Base-by-base conservation (phyloP, 345 rosid species). In the Boechera divaricarpa region DNA sequence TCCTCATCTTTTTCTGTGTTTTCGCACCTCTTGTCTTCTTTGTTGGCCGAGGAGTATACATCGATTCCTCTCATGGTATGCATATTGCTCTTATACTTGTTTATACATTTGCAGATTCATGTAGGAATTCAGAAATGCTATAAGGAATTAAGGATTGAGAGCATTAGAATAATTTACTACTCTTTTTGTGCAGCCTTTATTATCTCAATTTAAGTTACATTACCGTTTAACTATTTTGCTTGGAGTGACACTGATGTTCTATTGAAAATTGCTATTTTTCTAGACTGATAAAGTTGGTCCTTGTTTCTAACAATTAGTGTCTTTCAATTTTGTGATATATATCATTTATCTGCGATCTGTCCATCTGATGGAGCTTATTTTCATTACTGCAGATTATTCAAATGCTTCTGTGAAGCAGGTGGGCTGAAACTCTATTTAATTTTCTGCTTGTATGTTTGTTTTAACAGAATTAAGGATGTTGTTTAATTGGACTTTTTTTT, bases 1-100 rank as follows among this genome's bases (percentile, higher is more conserved):
- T 86, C 52, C 77, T 91, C 45, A 77, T 82, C 39, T 74, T 91
- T 73, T 85, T 88, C 85, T 86, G 85, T 42, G 79, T 89, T 55
- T 79, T 94, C 42, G 82, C 87, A 9, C 92, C 94, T 44, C 81
- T 89, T 35, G 60, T 87, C 74, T 88, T 91, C 97, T 88, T 86
- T 55, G 80, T 86, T 65, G 90, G 94, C 64, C 83, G 89, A 52
- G 91, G 93, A 49, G 85, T 89, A n/a, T 81, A 77, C 81, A 5
- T 85, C 3, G 73, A 71, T 77, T 67, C 85, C 44, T 76, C 87
- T 3, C 67, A 61, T 48, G 91, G 95, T 90, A 87, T 74, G 55
- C 11, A 16, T 71, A 39, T 76, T 68, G 31, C 64, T 42, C 64
- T 42, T 57, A 7, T 67, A 33, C 55, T 47, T 32, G 13, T 15